Conservation (phyloP, 176 grass and related monocot species). For the Cocos nucifera region DNA sequence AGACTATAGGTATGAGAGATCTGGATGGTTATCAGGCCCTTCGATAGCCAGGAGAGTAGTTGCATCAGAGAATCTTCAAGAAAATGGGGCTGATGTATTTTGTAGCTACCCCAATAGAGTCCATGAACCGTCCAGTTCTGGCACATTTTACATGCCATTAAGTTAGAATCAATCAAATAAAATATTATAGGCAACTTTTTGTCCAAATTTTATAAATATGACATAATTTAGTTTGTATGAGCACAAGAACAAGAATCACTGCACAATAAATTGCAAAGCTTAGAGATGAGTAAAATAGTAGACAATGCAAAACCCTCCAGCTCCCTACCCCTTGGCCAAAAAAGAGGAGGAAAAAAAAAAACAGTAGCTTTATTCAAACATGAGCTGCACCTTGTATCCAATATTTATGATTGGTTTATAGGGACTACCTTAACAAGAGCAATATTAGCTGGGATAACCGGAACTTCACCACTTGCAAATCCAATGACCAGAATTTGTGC, state of each 20-base stretch:
- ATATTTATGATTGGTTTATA: not conserved
- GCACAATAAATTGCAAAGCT: too few relatives aligned
- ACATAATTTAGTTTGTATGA: too few relatives aligned
- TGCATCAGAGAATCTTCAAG: conserved; percentile 69
- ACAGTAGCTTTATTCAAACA: too few relatives aligned
- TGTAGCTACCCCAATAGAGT: conserved; percentile 88
- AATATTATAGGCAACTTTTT: too few relatives aligned
- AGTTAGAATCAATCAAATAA: conserved; percentile 3
- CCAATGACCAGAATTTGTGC: conserved; percentile 91
- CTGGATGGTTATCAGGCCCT: conserved; percentile 60
- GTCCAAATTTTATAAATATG: too few relatives aligned
- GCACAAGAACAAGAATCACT: too few relatives aligned
- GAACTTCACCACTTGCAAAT: conserved; percentile 94
- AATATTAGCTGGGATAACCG: conserved; percentile 68
- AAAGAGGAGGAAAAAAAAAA: too few relatives aligned
- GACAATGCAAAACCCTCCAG: too few relatives aligned
- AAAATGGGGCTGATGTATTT: conserved; percentile 38
- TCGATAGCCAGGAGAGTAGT: conserved; percentile 76
- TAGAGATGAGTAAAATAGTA: too few relatives aligned
- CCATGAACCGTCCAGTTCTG: conserved; percentile 98
- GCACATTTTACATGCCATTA: conserved; percentile 20
- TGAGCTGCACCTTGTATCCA: too few relatives aligned
- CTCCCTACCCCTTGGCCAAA: too few relatives aligned
- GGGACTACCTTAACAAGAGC: conserved; percentile 77
- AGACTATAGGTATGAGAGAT: conserved; percentile 67